phyloP scores from a whole-genome alignment of 23 red algal species.

The Pyropia haitanensis region DNA sequence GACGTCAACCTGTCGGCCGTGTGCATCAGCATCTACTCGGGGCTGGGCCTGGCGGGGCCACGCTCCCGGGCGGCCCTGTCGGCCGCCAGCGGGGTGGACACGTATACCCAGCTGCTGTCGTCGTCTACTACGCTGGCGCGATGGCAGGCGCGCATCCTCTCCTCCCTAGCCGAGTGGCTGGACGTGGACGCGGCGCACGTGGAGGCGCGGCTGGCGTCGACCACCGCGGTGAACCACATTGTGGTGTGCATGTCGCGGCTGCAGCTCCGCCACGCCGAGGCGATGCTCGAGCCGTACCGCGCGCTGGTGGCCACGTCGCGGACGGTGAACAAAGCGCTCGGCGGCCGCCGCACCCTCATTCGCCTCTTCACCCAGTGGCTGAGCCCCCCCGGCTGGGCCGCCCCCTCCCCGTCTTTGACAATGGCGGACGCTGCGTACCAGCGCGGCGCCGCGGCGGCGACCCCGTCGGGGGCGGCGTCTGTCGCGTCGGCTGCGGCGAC shows the following conservation, averaged over 20 bases:
- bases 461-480: not conserved
- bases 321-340: conserved; percentile 33
- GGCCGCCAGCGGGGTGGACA: conserved; percentile 48
- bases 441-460: conserved; percentile 8
- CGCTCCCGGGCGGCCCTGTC: conserved; percentile 37
- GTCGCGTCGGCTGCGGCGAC: too few relatives aligned
- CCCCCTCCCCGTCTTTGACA: not conserved
- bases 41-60: conserved; percentile 28
- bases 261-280: conserved; percentile 37
- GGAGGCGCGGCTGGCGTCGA: conserved; percentile 17
- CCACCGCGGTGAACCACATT: conserved; percentile 21
- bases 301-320: conserved; percentile 42
- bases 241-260: conserved; percentile 21
- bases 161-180: conserved; percentile 56
- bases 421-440: too few relatives aligned
- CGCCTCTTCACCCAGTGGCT: conserved; percentile 37
- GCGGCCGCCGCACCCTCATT: conserved; percentile 17
- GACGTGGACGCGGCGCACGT: conserved; percentile 36
- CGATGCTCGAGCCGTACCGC: conserved; percentile 67
- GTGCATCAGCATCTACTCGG: conserved; percentile 72
- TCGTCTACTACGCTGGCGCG: conserved; percentile 50
- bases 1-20: conserved; percentile 51
- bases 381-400: conserved; percentile 19
- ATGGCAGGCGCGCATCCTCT: conserved; percentile 57
- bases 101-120: conserved; percentile 59